Conservation (phyloP, 1,284 basidiomycete species). For the Ceratobasidium theobromae region DNA sequence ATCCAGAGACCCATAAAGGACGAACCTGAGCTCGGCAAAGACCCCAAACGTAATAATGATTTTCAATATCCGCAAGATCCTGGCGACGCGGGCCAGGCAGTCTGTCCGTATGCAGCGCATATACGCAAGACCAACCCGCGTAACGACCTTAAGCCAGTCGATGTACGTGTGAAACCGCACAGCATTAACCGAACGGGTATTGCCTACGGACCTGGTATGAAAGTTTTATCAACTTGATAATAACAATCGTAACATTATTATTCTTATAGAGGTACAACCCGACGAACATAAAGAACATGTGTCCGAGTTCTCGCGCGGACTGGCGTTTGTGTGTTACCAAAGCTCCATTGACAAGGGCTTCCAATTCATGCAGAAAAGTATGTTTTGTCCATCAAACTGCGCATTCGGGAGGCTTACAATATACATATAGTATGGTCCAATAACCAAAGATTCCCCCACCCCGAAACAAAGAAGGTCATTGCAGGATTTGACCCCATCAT, state of each 20-base stretch:
- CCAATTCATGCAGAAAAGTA: conserved; percentile 51
- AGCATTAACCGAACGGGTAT: conserved; percentile 52
- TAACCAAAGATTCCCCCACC: conserved; percentile 39
- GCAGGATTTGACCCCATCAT: conserved; percentile 47
- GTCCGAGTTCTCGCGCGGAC: conserved; percentile 51
- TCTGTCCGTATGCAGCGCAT: conserved; percentile 59
- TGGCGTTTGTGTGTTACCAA: conserved; percentile 55
- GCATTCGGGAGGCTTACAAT: not conserved
- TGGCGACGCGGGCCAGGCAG: conserved; percentile 42
- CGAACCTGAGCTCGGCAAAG: conserved; percentile 46
- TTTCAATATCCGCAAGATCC: conserved; percentile 47
- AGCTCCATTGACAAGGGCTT: conserved; percentile 52
- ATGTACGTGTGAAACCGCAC: not conserved
- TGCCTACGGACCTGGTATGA: conserved; percentile 49
- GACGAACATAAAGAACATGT: conserved; percentile 44
- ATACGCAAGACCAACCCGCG: conserved; percentile 59
- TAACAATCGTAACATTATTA: conserved; percentile 2
- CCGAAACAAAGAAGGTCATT: conserved; percentile 2
- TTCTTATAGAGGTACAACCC: conserved; percentile 42
- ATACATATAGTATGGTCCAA: conserved; percentile 41
- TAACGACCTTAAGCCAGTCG: conserved; percentile 44
- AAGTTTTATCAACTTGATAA: not conserved
- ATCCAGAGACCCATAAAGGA: conserved; percentile 50
- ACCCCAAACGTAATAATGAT: conserved; percentile 50
- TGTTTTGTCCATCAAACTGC: conserved; percentile 25